Percentiles rank a stretch among this genome's conserved stretches.
Conservation (phyloP, 495 filamentous ascomycete species). For the Tuber brumale region DNA sequence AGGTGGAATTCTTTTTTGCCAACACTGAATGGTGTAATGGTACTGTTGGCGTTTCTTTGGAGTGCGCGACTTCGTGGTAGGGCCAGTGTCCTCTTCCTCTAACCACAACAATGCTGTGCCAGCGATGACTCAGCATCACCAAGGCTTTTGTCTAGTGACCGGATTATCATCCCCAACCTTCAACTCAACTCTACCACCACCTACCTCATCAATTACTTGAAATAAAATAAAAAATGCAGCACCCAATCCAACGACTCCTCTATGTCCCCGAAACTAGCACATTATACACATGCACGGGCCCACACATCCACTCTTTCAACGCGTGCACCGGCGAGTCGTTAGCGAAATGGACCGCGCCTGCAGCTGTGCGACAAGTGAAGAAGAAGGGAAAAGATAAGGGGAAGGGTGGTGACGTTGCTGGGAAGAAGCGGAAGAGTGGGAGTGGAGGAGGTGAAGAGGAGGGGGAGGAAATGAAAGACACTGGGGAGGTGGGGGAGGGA, state of each 20-base stretch:
- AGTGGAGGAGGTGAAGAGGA: background rate
- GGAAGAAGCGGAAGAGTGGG: conserved; percentile 2
- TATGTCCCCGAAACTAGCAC: conserved; percentile 19
- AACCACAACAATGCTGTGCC: no score
- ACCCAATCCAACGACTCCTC: conserved; percentile 36
- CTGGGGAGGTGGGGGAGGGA: conserved; percentile 19
- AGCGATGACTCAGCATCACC: no score
- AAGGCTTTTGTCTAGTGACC: no score
- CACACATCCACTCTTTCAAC: conserved; percentile 30
- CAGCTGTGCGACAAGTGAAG: conserved; percentile 2
- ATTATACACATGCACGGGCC: conserved; percentile 23
- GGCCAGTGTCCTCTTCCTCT: no score
- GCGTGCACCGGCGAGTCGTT: conserved; percentile 21
- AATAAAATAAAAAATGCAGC: conserved; percentile 25
- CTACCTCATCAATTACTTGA: conserved; percentile 1
- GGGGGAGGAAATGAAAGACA: conserved; percentile 14
- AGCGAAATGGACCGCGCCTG: conserved; percentile 32
- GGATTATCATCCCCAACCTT: background rate
- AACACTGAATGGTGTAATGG: no score
- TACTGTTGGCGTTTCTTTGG: no score
- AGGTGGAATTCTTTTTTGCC: no score
- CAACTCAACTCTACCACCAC: background rate
- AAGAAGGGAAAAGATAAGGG: conserved; percentile 17
- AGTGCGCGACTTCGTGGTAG: no score
- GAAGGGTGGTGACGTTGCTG: background rate